phyloP scores from a whole-genome alignment of 2,329 filamentous ascomycete species.

The Hypoxylon sp. region DNA sequence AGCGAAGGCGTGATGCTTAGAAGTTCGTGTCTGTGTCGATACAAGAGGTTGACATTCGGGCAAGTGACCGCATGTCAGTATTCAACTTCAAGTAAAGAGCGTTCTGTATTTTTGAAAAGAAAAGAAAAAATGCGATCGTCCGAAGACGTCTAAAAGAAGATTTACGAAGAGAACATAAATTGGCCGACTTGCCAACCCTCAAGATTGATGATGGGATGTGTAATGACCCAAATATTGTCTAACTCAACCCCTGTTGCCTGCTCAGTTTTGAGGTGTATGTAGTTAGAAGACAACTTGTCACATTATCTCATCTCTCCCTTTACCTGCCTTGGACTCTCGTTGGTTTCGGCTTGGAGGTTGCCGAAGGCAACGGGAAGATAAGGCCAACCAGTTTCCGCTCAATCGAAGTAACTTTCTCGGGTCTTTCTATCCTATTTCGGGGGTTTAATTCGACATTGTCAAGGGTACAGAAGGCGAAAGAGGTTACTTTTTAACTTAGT shows the following conservation, averaged over 20 bases:
- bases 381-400: too few species aligned
- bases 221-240: too few species aligned
- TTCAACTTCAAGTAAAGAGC: neutral
- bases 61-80: constrained; percentile 10
- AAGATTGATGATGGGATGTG: too few species aligned
- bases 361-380: neutral
- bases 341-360: too few species aligned
- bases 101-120: neutral
- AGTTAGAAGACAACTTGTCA: constrained; percentile 1
- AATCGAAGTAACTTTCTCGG: too few species aligned
- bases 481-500: too few species aligned
- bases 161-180: constrained; percentile 1
- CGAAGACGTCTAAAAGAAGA: constrained; percentile 4
- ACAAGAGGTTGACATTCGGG: neutral
- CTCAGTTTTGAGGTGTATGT: neutral
- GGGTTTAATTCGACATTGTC: too few species aligned
- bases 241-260: constrained; percentile 1
- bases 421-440: too few species aligned
- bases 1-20: neutral
- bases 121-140: too few species aligned
- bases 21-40: neutral
- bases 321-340: too few species aligned
- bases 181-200: neutral
- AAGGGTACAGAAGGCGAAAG: too few species aligned
- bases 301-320: constrained; percentile 17